Conservation (phyloP, 2,329 filamentous ascomycete genomes). For the Lasiodiplodia theobromae region DNA sequence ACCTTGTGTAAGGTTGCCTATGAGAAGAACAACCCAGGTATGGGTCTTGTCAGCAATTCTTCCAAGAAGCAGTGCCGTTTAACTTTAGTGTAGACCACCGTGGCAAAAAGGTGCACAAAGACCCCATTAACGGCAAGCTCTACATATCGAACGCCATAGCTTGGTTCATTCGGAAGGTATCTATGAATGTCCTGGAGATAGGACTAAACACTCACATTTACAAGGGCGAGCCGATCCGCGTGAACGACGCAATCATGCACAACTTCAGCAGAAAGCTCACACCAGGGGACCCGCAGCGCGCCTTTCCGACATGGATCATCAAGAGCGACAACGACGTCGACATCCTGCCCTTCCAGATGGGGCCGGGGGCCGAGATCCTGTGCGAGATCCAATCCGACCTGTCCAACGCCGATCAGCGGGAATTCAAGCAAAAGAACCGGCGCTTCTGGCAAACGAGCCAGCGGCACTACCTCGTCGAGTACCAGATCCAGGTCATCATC, state of each 20-base stretch:
- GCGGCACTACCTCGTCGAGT: constrained; percentile 44
- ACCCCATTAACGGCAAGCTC: constrained; percentile 44
- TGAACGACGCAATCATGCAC: constrained; percentile 44
- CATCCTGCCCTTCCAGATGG: constrained; percentile 41
- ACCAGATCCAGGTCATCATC: constrained; percentile 46
- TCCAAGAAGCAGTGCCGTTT: background rate
- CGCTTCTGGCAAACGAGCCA: constrained; percentile 45
- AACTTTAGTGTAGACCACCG: constrained; percentile 32
- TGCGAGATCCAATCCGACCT: constrained; percentile 48
- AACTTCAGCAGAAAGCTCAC: constrained; percentile 43
- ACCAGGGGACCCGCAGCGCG: constrained; percentile 41
- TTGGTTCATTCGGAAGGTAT: constrained; percentile 46
- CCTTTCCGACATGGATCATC: constrained; percentile 44
- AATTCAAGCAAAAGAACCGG: constrained; percentile 46
- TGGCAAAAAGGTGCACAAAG: constrained; percentile 32
- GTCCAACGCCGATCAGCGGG: constrained; percentile 39
- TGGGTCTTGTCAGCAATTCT: constrained; percentile 17
- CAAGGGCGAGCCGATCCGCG: constrained; percentile 42
- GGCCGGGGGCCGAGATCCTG: constrained; percentile 40
- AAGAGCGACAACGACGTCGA: constrained; percentile 38
- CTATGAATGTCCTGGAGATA: background rate
- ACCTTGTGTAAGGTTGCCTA: constrained; percentile 48
- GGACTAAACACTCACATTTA: background rate
- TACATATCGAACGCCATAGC: constrained; percentile 47
- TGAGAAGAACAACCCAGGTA: constrained; percentile 43